A percentile compares a stretch with the other conserved stretches of the same genome.
phyloP scores from a whole-genome alignment of 2,329 filamentous ascomycete genomes.

The Acarospora socialis region DNA sequence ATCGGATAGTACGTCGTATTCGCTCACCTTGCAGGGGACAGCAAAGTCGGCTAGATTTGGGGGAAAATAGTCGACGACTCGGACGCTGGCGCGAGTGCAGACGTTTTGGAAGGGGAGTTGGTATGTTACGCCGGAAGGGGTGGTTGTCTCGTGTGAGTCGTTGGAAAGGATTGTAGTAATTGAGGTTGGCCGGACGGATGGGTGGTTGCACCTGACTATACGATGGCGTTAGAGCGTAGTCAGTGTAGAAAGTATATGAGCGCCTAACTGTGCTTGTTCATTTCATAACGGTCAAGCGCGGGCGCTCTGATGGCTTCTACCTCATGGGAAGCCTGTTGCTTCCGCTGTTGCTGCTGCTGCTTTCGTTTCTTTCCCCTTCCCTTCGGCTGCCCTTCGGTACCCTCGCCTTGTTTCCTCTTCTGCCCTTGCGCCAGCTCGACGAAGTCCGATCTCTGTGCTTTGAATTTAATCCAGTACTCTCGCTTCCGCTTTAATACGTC shows the following conservation, averaged over 20 bases:
- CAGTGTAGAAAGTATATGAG: not conserved
- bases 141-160: constrained; percentile 30
- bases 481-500: constrained; percentile 48
- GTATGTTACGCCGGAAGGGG: constrained; percentile 30
- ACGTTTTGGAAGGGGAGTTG: constrained; percentile 58
- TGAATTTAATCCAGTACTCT: constrained; percentile 48
- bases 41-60: constrained; percentile 57
- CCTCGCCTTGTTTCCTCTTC: constrained; percentile 15
- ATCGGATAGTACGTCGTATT: constrained; percentile 39
- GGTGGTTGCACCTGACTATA: constrained; percentile 33
- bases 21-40: constrained; percentile 28
- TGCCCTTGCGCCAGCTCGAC: constrained; percentile 15
- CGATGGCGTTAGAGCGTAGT: constrained; percentile 10
- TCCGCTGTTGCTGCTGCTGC: constrained; percentile 18
- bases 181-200: constrained; percentile 25
- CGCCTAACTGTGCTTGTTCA: constrained; percentile 30
- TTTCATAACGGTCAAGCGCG: constrained; percentile 19
- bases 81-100: constrained; percentile 54
- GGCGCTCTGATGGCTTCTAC: constrained; percentile 11
- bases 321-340: constrained; percentile 20
- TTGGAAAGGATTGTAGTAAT: constrained; percentile 37
- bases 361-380: constrained; percentile 22
- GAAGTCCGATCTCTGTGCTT: constrained; percentile 19
- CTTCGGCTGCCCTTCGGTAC: constrained; percentile 10
- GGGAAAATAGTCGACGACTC: constrained; percentile 74